These are phyloP conservation scores for Phellinidium pouzarii DNA, from an alignment of 1,284 basidiomycete genomes.

Conservation along the genomic window DNA sequence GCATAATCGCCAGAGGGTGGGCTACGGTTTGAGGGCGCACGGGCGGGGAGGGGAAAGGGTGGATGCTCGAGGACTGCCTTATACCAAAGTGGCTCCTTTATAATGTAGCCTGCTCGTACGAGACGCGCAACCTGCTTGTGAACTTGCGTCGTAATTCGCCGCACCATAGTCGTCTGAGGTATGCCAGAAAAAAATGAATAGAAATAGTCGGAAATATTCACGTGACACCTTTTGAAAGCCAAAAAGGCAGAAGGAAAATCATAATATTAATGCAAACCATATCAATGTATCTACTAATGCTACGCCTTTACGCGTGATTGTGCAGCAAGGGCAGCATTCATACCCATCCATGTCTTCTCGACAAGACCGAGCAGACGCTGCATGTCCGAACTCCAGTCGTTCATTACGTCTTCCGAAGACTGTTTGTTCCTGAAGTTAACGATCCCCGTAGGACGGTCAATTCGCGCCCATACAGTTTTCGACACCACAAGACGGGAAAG, in stretches of 20 bases:
- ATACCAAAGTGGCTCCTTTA: conserved; percentile 78
- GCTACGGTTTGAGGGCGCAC: conserved; percentile 50
- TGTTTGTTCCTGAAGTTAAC: conserved; percentile 78
- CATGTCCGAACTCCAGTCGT: conserved; percentile 96
- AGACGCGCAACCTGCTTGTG: conserved; percentile 85
- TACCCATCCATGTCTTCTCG: conserved; percentile 87
- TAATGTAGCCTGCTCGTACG: conserved; percentile 63
- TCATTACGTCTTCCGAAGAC: conserved; percentile 86
- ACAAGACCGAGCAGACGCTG: conserved; percentile 77
- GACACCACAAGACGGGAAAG: conserved; percentile 87
- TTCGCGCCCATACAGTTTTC: conserved; percentile 88
- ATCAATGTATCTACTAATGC: conserved; percentile 10
- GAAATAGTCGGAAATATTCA: conserved; percentile 8
- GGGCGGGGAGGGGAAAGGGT: conserved; percentile 78
- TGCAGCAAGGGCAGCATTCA: conserved; percentile 80
- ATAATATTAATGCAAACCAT: not conserved
- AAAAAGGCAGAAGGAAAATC: not conserved
- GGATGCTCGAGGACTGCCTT: conserved; percentile 83
- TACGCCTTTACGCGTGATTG: conserved; percentile 57
- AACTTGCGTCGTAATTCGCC: conserved; percentile 82
- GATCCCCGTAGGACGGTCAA: conserved; percentile 88
- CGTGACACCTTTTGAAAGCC: conserved; percentile 3
- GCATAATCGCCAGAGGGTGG: conserved; percentile 23
- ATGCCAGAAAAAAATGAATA: not conserved
- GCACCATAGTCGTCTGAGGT: conserved; percentile 52